Evolutionary conservation across 1,284 basidiomycete genomes (phyloP).

Genomic region (Ganoderma multipileum): DNA sequence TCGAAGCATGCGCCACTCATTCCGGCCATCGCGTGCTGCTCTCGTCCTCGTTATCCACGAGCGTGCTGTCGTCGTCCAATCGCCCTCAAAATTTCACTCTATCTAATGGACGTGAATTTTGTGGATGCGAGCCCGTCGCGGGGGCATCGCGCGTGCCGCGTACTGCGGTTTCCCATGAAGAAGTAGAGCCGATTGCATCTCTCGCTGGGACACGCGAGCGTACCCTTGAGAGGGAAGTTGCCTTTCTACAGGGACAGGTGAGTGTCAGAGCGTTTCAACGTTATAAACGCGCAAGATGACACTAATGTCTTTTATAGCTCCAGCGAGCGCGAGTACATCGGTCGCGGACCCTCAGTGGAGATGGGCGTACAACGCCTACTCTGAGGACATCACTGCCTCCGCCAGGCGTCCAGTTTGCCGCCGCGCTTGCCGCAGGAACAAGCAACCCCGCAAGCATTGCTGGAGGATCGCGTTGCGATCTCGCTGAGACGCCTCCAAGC

Average conservation of each 20-base stretch:
- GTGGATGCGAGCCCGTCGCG: neutral
- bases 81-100: neutral
- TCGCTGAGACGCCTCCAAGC: constrained; percentile 8
- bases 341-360: neutral
- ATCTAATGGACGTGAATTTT: neutral
- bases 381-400: neutral
- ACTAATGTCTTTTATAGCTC: neutral
- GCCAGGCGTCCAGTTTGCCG: neutral
- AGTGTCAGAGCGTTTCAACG: neutral
- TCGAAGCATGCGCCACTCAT: constrained; percentile 47
- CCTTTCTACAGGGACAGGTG: constrained; percentile 16
- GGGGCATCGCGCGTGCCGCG: neutral
- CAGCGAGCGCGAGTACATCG: neutral
- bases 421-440: neutral
- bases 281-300: neutral
- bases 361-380: neutral
- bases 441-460: neutral
- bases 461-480: neutral
- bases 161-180: neutral
- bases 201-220: constrained; percentile 17
- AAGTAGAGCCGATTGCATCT: neutral
- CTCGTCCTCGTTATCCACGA: constrained; percentile 9
- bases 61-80: neutral
- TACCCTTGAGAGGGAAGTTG: constrained; percentile 25
- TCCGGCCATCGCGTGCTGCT: constrained; percentile 23